Conservation (phyloP, 2,329 filamentous ascomycete genomes). For the Neospermospora avenae region DNA sequence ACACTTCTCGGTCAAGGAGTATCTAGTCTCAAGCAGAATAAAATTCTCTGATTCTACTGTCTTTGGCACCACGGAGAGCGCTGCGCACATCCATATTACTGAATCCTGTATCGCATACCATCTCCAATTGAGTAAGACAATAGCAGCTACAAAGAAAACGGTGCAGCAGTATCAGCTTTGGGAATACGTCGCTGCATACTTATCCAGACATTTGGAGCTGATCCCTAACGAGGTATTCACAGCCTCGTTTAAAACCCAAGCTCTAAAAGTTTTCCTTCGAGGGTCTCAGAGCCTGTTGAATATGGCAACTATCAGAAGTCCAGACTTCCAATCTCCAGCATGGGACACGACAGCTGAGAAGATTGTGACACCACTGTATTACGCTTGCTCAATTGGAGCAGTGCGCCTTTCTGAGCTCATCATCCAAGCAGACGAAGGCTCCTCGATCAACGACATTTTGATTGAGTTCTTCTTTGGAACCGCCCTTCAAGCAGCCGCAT, state of each 20-base stretch:
- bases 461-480: neutral
- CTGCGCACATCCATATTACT: neutral
- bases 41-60: neutral
- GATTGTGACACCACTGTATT: neutral
- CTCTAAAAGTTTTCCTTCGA: neutral
- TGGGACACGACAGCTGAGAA: neutral
- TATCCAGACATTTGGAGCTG: neutral
- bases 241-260: neutral
- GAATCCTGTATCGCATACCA: neutral
- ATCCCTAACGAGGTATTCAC: neutral
- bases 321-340: neutral
- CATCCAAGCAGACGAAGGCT: neutral
- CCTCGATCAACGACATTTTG: neutral
- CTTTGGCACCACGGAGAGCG: neutral
- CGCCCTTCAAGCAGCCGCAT: neutral
- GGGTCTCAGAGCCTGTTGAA: neutral
- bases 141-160: neutral
- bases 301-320: neutral
- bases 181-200: neutral
- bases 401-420: neutral
- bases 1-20: slow-evolving; percentile 36
- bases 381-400: neutral
- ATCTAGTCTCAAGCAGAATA: slow-evolving; percentile 25
- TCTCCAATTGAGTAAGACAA: neutral
- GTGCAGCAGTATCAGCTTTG: neutral